Evolutionary conservation across 2,329 filamentous ascomycete genomes (phyloP).

Genomic region (Cyclaneusma minus): DNA sequence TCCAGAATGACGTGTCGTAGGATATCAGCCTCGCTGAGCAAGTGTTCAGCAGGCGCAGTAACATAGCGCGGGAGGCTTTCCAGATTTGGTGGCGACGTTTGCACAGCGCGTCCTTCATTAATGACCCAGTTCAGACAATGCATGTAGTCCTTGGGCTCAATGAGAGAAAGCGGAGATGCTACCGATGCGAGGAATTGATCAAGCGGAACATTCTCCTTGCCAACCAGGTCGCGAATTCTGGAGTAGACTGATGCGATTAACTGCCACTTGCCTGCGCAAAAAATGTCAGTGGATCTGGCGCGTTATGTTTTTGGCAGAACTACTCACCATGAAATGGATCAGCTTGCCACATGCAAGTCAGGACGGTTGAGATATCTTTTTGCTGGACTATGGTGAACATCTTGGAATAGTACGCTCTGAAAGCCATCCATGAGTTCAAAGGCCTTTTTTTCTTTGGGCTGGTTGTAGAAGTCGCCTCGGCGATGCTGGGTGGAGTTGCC

Average conservation of each 20-base stretch:
- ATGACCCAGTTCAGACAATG: constrained; percentile 9
- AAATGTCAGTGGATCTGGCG: too few relatives aligned
- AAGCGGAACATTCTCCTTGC: constrained; percentile 9
- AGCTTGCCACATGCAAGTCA: constrained; percentile 9
- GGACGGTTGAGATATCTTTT: constrained; percentile 9
- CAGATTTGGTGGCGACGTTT: too few relatives aligned
- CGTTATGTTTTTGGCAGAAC: too few relatives aligned
- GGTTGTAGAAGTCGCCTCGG: too few relatives aligned
- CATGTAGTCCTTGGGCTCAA: constrained; percentile 9
- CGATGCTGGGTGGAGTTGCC: too few relatives aligned
- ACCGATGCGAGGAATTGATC: constrained; percentile 7
- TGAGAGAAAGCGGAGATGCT: constrained; percentile 9
- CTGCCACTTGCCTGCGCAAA: constrained; percentile 10
- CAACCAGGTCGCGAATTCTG: constrained; percentile 9
- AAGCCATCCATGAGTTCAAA: constrained; percentile 10
- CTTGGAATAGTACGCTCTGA: constrained; percentile 7
- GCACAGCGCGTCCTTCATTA: too few relatives aligned
- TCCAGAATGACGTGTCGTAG: too few relatives aligned
- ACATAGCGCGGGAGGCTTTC: too few relatives aligned
- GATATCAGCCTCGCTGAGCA: too few relatives aligned
- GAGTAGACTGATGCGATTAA: constrained; percentile 11
- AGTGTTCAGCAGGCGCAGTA: too few relatives aligned
- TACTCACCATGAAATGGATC: constrained; percentile 13
- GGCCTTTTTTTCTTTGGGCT: too few relatives aligned
- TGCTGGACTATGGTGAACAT: constrained; percentile 8